Evolutionary conservation across 192 early-diverging fungal genomes (phyloP), one percentile per base, ranked within the genome.

Genomic region (Coemansia sp.): DNA sequence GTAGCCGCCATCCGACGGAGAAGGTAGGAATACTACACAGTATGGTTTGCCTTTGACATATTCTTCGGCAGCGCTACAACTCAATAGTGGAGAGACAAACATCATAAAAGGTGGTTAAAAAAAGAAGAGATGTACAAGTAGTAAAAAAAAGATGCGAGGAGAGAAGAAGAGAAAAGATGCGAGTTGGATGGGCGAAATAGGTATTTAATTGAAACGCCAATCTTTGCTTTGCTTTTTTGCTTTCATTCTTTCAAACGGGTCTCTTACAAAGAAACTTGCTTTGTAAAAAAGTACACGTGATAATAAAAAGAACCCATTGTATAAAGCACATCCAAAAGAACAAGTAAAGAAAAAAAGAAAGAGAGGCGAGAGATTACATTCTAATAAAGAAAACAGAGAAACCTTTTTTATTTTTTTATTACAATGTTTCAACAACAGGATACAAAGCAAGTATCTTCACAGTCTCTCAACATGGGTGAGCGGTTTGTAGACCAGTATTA

Each of bases 401-500:
- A 20, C 18, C 24, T n/a, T n/a, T 18, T 16, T 20, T 47, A 47
- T 20, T 11, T 2, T 40, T 13, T 12, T 13, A 40, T 12, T 13
- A 40, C 10, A 40, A 40, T 40, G 39, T 40, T 13, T 40, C 39
- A 40, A 13, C 38, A 39, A 11, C 39, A 40, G 13, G 39, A 13
- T 12, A 11, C 11, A 40, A 13, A 13, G 12, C 39, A 40, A 15
- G 47, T 39, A 0, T 53, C 69, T 2, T n/a, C 60, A 1, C 61
- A 63, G 4, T 4, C 68, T 11, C 13, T 74, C 2, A 58, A 34
- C 20, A 39, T 41, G 0, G 65, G 52, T 15, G 78, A 80, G 16
- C 43, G 53, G n/a, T 80, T 80, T n/a, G 65, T 66, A 4, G 69
- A 80, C 1, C 62, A 69, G 12, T 80, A 80, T 63, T 80, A 80